A percentile compares a stretch with the other conserved stretches of the same genome.
Evolutionary conservation across 2,329 filamentous ascomycete species (phyloP).

Genomic region (Macrophomina phaseolina): DNA sequence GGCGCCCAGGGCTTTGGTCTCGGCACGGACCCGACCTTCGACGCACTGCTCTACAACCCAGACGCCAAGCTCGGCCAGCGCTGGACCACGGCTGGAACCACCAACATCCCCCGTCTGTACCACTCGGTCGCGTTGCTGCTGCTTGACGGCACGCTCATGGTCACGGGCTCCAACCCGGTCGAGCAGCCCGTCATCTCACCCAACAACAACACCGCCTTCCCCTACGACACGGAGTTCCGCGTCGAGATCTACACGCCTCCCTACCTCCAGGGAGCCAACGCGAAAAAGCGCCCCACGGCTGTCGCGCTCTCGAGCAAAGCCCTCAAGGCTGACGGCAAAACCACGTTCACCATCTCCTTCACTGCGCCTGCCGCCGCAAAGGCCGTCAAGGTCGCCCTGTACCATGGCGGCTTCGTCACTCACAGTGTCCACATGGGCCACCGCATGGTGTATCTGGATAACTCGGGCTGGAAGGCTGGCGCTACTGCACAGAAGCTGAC

Average conservation of each 20-base stretch:
- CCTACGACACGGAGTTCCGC: constrained; percentile 65
- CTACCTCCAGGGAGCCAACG: constrained; percentile 61
- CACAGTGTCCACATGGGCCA: constrained; percentile 68
- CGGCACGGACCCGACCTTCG: constrained; percentile 58
- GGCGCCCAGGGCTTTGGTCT: constrained; percentile 67
- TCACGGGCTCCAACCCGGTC: constrained; percentile 66
- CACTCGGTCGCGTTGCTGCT: constrained; percentile 66
- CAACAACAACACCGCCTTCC: constrained; percentile 43
- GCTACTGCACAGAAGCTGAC: constrained; percentile 52
- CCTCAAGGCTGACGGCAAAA: constrained; percentile 51
- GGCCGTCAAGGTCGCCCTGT: constrained; percentile 57
- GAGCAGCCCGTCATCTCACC: constrained; percentile 60
- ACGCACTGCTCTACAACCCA: constrained; percentile 65
- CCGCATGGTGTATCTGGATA: constrained; percentile 61
- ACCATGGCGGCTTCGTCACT: constrained; percentile 66
- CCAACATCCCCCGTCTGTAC: constrained; percentile 58
- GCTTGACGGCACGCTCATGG: constrained; percentile 64
- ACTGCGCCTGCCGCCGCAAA: constrained; percentile 50
- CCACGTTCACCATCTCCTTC: constrained; percentile 57
- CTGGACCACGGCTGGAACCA: constrained; percentile 54
- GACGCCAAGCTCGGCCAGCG: constrained; percentile 56
- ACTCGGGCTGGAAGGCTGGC: constrained; percentile 53
- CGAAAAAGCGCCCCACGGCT: constrained; percentile 54
- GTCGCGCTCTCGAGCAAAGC: constrained; percentile 53
- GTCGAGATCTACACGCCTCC: constrained; percentile 67